Conservation (phyloP, 768 basidiomycete genomes). For the Suillus fuscotomentosus region DNA sequence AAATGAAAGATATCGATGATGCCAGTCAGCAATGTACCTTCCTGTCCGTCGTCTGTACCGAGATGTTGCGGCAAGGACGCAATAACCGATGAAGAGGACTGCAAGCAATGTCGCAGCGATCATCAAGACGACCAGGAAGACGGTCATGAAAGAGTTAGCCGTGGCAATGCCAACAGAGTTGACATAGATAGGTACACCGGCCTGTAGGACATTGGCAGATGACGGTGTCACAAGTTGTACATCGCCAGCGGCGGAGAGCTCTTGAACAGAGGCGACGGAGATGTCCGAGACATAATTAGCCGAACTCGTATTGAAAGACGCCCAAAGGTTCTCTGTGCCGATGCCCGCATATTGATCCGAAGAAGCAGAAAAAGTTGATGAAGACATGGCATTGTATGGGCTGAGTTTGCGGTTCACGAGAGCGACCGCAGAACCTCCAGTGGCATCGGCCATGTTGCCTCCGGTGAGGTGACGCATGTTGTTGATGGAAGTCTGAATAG, state of each 20-base stretch:
- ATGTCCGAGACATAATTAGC: conserved; percentile 4
- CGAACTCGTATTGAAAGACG: conserved; percentile 12
- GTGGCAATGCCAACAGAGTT: conserved; percentile 77
- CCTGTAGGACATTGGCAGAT: conserved; percentile 67
- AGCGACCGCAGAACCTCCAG: conserved; percentile 59
- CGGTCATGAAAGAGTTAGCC: conserved; percentile 87
- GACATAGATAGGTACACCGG: conserved; percentile 81
- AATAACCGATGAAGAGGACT: conserved; percentile 52
- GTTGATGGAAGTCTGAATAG: conserved; percentile 77
- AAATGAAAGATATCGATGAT: conserved; percentile 42
- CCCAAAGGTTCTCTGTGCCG: conserved; percentile 10
- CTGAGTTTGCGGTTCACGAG: conserved; percentile 81
- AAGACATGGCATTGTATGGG: conserved; percentile 58
- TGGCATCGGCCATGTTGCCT: conserved; percentile 63
- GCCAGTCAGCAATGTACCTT: conserved; percentile 16
- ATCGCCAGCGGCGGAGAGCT: conserved; percentile 24
- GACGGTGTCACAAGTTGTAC: conserved; percentile 66
- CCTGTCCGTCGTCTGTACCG: conserved; percentile 22
- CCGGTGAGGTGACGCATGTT: conserved; percentile 83
- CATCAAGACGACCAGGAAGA: conserved; percentile 75
- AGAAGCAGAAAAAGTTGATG: neutral
- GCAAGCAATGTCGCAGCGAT: conserved; percentile 58
- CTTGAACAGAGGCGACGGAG: conserved; percentile 23
- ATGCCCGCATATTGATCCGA: conserved; percentile 3
- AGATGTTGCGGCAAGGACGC: conserved; percentile 30